These are phyloP conservation scores for Hirsutella rhossiliensis DNA, from an alignment of 2,329 filamentous ascomycete genomes.

Conservation along the genomic window DNA sequence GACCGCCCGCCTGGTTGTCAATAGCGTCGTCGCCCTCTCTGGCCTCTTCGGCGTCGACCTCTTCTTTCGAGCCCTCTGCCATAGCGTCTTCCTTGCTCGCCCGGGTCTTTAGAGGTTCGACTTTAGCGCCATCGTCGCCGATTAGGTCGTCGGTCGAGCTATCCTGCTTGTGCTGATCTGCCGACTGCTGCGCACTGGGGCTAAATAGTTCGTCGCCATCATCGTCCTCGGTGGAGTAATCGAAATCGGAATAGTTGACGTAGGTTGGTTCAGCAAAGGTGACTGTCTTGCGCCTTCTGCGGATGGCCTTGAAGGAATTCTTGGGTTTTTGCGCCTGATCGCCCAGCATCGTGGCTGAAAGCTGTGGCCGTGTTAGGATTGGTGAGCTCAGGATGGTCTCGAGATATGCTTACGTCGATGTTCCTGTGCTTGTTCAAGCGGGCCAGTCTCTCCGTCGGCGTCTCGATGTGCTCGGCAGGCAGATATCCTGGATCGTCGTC, in stretches of 20 bases:
- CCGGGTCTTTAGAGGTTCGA: slow-evolving; percentile 42
- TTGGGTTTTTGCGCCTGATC: slow-evolving; percentile 65
- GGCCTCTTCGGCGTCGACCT: slow-evolving; percentile 21
- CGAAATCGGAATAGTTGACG: slow-evolving; percentile 76
- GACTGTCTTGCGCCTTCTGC: slow-evolving; percentile 75
- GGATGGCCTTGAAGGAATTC: slow-evolving; percentile 73
- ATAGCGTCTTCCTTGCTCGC: slow-evolving; percentile 26
- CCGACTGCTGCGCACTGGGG: slow-evolving; percentile 20
- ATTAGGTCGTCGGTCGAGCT: slow-evolving; percentile 17
- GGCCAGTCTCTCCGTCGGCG: slow-evolving; percentile 85
- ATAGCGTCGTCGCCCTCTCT: slow-evolving; percentile 56
- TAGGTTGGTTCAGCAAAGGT: slow-evolving; percentile 78
- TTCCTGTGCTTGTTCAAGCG: slow-evolving; percentile 96
- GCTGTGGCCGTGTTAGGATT: slow-evolving; percentile 19
- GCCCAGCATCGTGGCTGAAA: slow-evolving; percentile 50
- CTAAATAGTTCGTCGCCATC: slow-evolving; percentile 34
- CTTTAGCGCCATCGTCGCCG: slow-evolving; percentile 40
- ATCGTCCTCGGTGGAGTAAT: slow-evolving; percentile 71
- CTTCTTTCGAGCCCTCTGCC: slow-evolving; percentile 20
- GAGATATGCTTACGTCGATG: slow-evolving; percentile 61
- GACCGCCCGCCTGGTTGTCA: slow-evolving; percentile 37
- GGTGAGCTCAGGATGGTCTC: background rate
- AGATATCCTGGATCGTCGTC: slow-evolving; percentile 58
- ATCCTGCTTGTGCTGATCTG: slow-evolving; percentile 16
- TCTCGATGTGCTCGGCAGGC: slow-evolving; percentile 96